Evolutionary conservation across 2,329 filamentous ascomycete species (phyloP), one percentile per base, ranked within the genome.

Genomic region (Alternaria conjuncta): DNA sequence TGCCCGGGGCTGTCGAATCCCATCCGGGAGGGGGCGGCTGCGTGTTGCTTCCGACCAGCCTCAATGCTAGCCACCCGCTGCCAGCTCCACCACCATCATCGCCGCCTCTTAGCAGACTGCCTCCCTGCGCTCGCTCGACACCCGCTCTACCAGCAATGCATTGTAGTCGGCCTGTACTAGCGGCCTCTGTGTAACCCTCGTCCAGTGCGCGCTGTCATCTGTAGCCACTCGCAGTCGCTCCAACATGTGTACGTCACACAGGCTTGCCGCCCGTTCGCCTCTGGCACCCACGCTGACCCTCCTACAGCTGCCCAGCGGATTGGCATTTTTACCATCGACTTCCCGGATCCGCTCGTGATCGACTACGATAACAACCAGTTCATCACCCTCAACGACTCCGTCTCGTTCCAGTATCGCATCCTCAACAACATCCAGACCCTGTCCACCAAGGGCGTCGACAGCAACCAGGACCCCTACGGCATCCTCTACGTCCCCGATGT

Each of bases 401-500:
- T 75, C 59, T 78, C 79, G 65, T 83, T 80, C 71, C 71, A 74
- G 64, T 80, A 78, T 68, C 69, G 72, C 57, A 76, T 79, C 64
- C 55, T 80, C 36, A 77, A 76, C 61, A 91, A 92, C 71, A 86
- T 97, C 55, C 92, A 90, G 47, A 96, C 93, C 0, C 84, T 97
- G 13, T 92, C 92, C 4, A 88, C 86, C 30, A 91, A 88, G 64
- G 89, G 88, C 75, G 85, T 88, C 56, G 84, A 86, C 30, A 79
- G 84, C 43, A 87, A 90, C 67, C 86, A 86, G 58, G 83, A 88
- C 57, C 88, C 96, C 36, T 87, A 88, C 67, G 95, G 95, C 65
- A 86, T 97, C 15, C 86, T 98, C 61, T 98, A 96, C 78, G 91
- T 97, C 3, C 96, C 95, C 5, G 87, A 90, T 63, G 84, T 97